Base-by-base conservation (phyloP, 176 grass and related monocot species). In the Triticum dicoccoides region DNA sequence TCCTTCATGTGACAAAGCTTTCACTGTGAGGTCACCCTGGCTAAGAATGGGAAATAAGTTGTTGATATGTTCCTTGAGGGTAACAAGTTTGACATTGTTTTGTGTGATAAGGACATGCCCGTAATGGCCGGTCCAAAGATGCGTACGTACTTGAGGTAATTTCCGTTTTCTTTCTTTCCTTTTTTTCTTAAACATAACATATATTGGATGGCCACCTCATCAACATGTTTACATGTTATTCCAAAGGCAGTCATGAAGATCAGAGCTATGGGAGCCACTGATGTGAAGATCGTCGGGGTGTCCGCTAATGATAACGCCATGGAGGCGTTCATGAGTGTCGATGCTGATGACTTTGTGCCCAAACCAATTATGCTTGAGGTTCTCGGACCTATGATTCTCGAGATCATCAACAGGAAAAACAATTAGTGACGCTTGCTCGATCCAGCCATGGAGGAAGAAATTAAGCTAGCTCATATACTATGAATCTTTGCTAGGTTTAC, bases 31-130 rank as follows among this genome's bases (percentile, higher is more conserved):
- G 74, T 7, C 7, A 76, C 58, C 15, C 32, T 30, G 11, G 86
- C 62, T 30, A 9, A 54, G 9, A 87, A 87, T 58, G 79, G 86
- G 8, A 82, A 87, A 73, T 67, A 87, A 64, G 54, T 78, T 20
- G 54, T 87, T 11, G 39, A 81, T 30, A 67, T 80, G 14, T 87
- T 82, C 44, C 30, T 87, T 15, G 9, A 67, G 74, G 70, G 86
- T 7, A 67, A 82, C 11, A 82, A 70, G 27, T 76, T 82, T 76
- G 9, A 42, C 41, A 42, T 82, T 42, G 32, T 87, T 67, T 39
- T 82, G 11, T n/a, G 3, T 15, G 70, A 87, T 30, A 75, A 75
- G 44, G 44, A 82, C 14, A 76, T 87, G 86, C 79, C 86, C 7
- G 1, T 82, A 14, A 82, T 87, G 86, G 15, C 10, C 0, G 79